Percentiles rank a stretch among this genome's conserved stretches.
phyloP scores from a whole-genome alignment of 139 green algal species.

The Coelastrella sp. region DNA sequence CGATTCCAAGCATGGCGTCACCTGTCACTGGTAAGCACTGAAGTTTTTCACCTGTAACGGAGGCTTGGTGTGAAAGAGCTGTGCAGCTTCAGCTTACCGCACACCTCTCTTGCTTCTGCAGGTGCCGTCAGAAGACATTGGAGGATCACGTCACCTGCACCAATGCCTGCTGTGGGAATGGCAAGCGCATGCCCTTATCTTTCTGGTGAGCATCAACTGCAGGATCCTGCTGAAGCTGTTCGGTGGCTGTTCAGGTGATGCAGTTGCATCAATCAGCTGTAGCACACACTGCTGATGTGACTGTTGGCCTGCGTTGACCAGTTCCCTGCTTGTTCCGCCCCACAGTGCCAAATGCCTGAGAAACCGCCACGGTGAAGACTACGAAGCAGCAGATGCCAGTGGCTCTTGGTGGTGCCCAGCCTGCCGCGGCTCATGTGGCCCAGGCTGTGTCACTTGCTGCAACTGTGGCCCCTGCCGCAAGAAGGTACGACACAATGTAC shows the following conservation, averaged over 20 bases:
- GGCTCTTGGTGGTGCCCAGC: slow-evolving; percentile 80
- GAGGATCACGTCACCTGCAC: slow-evolving; percentile 83
- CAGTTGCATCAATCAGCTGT: too few species aligned
- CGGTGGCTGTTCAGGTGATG: too few species aligned
- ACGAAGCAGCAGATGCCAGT: slow-evolving; percentile 60
- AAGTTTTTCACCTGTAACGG: too few species aligned
- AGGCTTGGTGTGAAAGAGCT: too few species aligned
- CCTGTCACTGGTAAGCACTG: slow-evolving; percentile 84
- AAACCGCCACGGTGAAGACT: slow-evolving; percentile 88
- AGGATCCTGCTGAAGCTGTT: too few species aligned
- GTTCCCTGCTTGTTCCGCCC: not conserved
- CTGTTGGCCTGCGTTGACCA: not conserved
- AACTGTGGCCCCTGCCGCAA: slow-evolving; percentile 91
- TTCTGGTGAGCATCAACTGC: slow-evolving; percentile 73
- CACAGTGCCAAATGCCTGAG: slow-evolving; percentile 79
- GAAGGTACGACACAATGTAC: slow-evolving; percentile 55
- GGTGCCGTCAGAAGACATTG: slow-evolving; percentile 89
- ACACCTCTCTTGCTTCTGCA: slow-evolving; percentile 10
- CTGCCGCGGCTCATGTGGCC: slow-evolving; percentile 83
- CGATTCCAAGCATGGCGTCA: slow-evolving; percentile 80
- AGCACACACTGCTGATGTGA: not conserved
- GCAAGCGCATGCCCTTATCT: slow-evolving; percentile 68
- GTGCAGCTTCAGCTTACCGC: too few species aligned
- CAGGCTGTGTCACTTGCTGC: slow-evolving; percentile 82
- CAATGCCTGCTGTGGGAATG: slow-evolving; percentile 63